phyloP scores from a whole-genome alignment of 2,329 filamentous ascomycete genomes.

The Paracorniculantispora psalliotae region DNA sequence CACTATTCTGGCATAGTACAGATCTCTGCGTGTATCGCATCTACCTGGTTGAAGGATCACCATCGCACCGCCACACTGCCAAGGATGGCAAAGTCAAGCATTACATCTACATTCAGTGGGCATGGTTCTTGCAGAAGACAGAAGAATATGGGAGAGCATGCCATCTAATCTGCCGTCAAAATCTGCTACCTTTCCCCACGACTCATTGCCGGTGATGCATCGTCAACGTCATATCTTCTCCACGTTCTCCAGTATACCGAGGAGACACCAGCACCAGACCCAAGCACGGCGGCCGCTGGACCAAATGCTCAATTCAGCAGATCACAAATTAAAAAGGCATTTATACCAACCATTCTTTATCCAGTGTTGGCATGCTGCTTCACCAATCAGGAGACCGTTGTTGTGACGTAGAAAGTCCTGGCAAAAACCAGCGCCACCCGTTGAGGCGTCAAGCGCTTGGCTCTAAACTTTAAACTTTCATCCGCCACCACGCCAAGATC shows the following conservation, averaged over 20 bases:
- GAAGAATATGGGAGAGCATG: background rate
- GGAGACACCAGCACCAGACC: background rate
- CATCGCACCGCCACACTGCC: background rate
- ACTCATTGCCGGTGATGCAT: background rate
- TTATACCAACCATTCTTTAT: too few species aligned
- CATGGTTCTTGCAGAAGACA: background rate
- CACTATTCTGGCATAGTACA: too few species aligned
- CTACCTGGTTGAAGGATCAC: background rate
- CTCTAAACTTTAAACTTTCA: conserved; percentile 1
- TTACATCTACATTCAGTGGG: background rate
- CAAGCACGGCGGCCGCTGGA: background rate
- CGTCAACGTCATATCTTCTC: background rate
- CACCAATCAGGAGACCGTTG: too few species aligned
- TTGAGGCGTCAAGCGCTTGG: background rate
- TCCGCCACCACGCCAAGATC: conserved; percentile 11
- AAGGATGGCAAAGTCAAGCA: background rate
- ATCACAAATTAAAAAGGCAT: background rate
- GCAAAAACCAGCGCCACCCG: too few species aligned
- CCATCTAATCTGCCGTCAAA: background rate
- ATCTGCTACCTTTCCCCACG: background rate
- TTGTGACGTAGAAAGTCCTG: too few species aligned
- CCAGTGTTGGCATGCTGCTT: too few species aligned
- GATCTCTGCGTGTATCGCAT: background rate
- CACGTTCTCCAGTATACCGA: background rate
- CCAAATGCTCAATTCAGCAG: background rate